Percentiles rank a stretch among this genome's conserved stretches.
Conservation (phyloP, 768 basidiomycete species). For the Kwoniella pini region DNA sequence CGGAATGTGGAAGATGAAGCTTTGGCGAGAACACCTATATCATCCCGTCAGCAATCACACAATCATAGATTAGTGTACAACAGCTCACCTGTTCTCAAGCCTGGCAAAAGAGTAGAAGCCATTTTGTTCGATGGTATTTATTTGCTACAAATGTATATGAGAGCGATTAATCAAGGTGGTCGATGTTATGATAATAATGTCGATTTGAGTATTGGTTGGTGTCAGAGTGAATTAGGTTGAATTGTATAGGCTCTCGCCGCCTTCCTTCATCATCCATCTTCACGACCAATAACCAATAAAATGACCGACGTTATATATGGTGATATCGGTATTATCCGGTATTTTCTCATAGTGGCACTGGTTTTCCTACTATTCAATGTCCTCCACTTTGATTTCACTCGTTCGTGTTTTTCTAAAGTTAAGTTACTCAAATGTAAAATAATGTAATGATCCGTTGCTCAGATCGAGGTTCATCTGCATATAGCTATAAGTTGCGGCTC, state of each 20-base stretch:
- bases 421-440: no score
- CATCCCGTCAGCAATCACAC: not conserved
- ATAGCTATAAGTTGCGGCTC: no score
- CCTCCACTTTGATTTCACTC: not conserved
- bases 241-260: constrained; percentile 9
- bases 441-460: not conserved
- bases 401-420: constrained; percentile 1
- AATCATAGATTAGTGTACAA: not conserved
- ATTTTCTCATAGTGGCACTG: constrained; percentile 5
- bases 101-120: constrained; percentile 33
- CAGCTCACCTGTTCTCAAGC: constrained; percentile 31
- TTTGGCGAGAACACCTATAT: constrained; percentile 16
- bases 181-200: no score
- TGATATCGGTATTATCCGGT: constrained; percentile 10
- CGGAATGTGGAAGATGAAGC: constrained; percentile 23
- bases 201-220: not conserved
- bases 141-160: not conserved
- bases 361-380: not conserved
- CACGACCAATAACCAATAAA: constrained; percentile 5
- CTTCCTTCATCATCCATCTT: no score
- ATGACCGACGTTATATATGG: not conserved
- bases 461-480: no score
- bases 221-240: not conserved
- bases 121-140: constrained; percentile 18
- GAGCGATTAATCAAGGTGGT: not conserved